These are phyloP conservation scores for Secale cereale DNA, from an alignment of 176 grass and related monocot genomes.

Conservation along the genomic window DNA sequence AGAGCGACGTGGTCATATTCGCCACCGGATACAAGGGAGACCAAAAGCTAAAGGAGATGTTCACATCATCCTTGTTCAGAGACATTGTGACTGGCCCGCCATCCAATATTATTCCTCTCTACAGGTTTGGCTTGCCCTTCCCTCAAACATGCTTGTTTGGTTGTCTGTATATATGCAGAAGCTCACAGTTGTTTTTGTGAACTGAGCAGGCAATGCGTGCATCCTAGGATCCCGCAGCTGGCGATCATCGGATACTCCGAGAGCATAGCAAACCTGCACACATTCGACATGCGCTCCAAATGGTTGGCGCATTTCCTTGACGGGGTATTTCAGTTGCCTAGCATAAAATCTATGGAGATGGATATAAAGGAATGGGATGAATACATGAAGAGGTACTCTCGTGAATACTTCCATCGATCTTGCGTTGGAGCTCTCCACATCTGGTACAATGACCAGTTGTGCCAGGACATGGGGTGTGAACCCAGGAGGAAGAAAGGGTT, in stretches of 20 bases:
- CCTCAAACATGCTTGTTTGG: not conserved
- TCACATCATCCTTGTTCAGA: constrained; percentile 36
- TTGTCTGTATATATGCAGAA: not conserved
- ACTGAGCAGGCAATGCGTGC: constrained; percentile 26
- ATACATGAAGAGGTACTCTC: constrained; percentile 7
- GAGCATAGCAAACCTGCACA: not conserved
- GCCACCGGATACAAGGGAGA: constrained; percentile 43
- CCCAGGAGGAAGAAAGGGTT: constrained; percentile 38
- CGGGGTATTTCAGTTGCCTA: constrained; percentile 17
- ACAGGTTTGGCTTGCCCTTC: constrained; percentile 22
- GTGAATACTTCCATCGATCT: not conserved
- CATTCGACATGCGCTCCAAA: constrained; percentile 26
- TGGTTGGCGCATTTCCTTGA: constrained; percentile 31
- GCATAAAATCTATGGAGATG: constrained; percentile 24
- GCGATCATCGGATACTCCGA: constrained; percentile 34
- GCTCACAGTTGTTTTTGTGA: not conserved
- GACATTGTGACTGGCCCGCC: constrained; percentile 31
- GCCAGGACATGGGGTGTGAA: constrained; percentile 29
- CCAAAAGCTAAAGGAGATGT: constrained; percentile 44
- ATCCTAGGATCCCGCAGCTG: constrained; percentile 38
- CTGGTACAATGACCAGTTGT: constrained; percentile 25
- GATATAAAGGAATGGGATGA: not conserved
- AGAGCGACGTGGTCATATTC: constrained; percentile 39
- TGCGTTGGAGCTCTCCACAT: not conserved
- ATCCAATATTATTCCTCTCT: constrained; percentile 35